Percentiles rank a stretch among this genome's conserved stretches.
These are phyloP conservation scores for Neonectria ditissima DNA, from an alignment of 2,329 filamentous ascomycete species.

Conservation along the genomic window DNA sequence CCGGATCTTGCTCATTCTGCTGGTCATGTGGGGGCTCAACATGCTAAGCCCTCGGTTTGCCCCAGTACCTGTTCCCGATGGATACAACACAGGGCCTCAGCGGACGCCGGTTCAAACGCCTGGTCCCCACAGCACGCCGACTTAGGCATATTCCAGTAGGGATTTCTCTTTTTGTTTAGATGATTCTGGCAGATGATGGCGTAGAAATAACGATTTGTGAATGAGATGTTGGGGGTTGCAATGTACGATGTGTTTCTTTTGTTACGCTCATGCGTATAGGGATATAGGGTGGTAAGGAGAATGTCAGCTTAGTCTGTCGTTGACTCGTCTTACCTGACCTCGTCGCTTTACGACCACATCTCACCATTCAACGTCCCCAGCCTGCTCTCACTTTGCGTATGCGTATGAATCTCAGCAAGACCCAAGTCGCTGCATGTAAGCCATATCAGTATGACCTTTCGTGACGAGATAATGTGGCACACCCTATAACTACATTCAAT, in stretches of 20 bases:
- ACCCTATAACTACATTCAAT: conserved; percentile 21
- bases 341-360: neutral
- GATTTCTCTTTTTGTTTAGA: neutral
- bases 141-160: neutral
- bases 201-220: neutral
- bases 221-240: neutral
- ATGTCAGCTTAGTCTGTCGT: too few relatives aligned
- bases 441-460: neutral
- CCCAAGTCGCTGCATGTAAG: too few relatives aligned
- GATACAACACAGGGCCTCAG: neutral
- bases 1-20: conserved; percentile 7
- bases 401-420: too few relatives aligned
- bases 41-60: conserved; percentile 9
- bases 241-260: neutral
- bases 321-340: neutral
- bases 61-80: conserved; percentile 3
- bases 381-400: neutral
- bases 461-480: neutral
- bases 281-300: neutral
- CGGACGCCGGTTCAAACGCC: neutral
- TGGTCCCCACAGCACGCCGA: neutral
- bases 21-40: conserved; percentile 25
- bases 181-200: neutral
- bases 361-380: neutral
- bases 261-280: too few relatives aligned